These are phyloP conservation scores for Ettlia oleoabundans DNA, from an alignment of 139 green algal species.

Conservation along the genomic window DNA sequence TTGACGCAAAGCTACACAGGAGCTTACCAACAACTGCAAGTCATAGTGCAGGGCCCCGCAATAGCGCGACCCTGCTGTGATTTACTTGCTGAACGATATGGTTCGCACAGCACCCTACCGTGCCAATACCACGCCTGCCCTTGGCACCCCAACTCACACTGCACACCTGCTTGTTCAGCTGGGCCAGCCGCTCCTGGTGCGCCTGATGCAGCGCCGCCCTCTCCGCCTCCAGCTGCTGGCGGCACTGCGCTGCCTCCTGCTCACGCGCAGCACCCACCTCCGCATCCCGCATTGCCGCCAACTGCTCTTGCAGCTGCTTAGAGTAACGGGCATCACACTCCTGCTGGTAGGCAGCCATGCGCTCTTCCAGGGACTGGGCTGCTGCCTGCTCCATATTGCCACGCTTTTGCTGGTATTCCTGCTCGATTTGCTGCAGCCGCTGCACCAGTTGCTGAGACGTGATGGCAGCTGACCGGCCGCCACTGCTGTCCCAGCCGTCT, in stretches of 20 bases:
- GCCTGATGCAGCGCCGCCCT: neutral
- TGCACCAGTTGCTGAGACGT: neutral
- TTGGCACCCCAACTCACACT: too few relatives aligned
- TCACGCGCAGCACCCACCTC: conserved; percentile 19
- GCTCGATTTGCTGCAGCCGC: conserved; percentile 25
- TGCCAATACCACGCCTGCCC: too few relatives aligned
- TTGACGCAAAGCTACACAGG: too few relatives aligned
- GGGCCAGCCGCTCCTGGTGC: conserved; percentile 24
- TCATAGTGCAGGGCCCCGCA: too few relatives aligned
- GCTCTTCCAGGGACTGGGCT: conserved; percentile 13
- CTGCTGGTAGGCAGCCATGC: conserved; percentile 4
- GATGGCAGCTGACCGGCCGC: neutral
- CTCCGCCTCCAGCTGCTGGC: neutral
- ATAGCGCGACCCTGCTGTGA: too few relatives aligned
- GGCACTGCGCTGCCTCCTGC: neutral
- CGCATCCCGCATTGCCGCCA: conserved; percentile 1
- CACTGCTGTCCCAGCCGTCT: neutral
- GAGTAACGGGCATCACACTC: conserved; percentile 24
- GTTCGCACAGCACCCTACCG: too few relatives aligned
- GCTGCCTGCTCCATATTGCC: neutral
- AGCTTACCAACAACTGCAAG: too few relatives aligned
- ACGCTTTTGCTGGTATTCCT: conserved; percentile 12
- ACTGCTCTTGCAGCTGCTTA: conserved; percentile 1
- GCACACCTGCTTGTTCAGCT: conserved; percentile 4
- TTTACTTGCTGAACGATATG: too few relatives aligned